These are phyloP conservation scores for Flaveria trinervia DNA, from an alignment of 129 eudicot genomes.

Conservation along the genomic window DNA sequence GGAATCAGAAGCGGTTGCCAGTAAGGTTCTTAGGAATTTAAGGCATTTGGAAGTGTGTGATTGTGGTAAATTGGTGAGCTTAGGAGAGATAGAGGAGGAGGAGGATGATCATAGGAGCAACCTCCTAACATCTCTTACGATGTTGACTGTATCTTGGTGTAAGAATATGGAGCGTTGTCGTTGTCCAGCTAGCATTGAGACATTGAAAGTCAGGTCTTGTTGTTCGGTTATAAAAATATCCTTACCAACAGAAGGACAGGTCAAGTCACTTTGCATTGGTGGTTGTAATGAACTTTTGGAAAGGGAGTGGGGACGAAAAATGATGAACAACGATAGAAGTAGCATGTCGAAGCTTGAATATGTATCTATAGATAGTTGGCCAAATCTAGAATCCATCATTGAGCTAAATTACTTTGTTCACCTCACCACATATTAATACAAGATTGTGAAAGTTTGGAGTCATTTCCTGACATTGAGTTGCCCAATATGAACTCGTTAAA, in stretches of 20 bases:
- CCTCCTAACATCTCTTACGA: background rate
- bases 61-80: conserved; percentile 1
- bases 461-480: background rate
- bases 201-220: background rate
- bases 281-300: background rate
- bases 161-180: background rate
- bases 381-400: background rate
- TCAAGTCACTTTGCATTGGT: background rate
- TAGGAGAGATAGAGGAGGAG: background rate
- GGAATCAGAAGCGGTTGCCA: background rate
- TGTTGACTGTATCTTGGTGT: background rate
- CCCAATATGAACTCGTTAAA: no score
- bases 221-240: background rate
- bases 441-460: background rate
- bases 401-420: conserved; percentile 2
- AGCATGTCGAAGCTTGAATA: conserved; percentile 8
- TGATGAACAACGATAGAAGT: background rate
- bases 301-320: background rate
- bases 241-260: background rate
- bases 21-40: background rate
- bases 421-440: background rate
- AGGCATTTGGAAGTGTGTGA: background rate
- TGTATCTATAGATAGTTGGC: background rate
- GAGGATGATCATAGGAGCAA: background rate
- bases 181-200: background rate